Conservation (phyloP, 805 yeast genomes). For the Cyberlindnera subsufficiens region DNA sequence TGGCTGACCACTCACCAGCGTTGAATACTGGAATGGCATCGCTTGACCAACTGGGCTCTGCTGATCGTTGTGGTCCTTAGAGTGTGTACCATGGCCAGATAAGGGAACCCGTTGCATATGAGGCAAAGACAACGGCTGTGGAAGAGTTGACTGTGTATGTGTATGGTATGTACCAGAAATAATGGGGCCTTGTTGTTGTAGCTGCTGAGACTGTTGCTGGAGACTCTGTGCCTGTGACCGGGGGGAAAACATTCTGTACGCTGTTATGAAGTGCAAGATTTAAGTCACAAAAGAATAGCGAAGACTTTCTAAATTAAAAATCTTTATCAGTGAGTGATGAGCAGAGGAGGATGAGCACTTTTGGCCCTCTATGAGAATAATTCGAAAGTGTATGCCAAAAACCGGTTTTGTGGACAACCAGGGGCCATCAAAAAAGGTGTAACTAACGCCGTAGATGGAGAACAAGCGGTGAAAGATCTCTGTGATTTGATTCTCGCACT, state of each 20-base stretch:
- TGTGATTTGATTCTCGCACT: too few species aligned
- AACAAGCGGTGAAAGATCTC: too few species aligned
- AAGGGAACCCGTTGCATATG: background rate
- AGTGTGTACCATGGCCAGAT: background rate
- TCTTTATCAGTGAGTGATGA: too few species aligned
- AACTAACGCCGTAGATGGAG: too few species aligned
- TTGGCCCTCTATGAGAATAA: too few species aligned
- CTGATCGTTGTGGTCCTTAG: background rate
- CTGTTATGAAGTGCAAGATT: background rate
- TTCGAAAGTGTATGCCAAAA: too few species aligned
- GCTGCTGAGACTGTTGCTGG: slow-evolving; percentile 1
- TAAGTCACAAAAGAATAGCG: too few species aligned
- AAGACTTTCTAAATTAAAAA: too few species aligned
- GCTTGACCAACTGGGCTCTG: background rate
- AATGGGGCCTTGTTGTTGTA: background rate
- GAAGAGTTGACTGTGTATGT: background rate
- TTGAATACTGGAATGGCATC: background rate
- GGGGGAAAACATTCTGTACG: slow-evolving; percentile 1
- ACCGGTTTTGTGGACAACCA: too few species aligned
- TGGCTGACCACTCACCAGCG: background rate
- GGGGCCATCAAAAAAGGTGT: too few species aligned
- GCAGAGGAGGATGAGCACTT: too few species aligned
- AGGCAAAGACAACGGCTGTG: background rate
- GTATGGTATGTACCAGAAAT: too few species aligned
- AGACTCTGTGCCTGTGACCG: slow-evolving; percentile 1